phyloP scores from a whole-genome alignment of 768 basidiomycete genomes.

The Auriscalpium vulgare region DNA sequence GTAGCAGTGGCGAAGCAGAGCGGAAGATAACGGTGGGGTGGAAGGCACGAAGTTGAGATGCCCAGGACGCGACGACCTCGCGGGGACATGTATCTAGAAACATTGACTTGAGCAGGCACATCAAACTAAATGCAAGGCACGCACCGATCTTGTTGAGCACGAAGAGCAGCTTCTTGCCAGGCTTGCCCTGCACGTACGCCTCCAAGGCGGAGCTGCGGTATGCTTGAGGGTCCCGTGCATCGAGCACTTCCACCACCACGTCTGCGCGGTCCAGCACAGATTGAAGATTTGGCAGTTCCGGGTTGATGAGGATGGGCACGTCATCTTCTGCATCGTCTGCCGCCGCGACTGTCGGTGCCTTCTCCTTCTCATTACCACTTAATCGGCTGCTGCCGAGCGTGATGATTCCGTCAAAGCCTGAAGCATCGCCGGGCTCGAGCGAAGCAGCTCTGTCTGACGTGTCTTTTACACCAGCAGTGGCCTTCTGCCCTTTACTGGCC shows the following conservation, averaged over 20 bases:
- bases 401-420: constrained; percentile 39
- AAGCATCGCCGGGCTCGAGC: constrained; percentile 23
- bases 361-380: constrained; percentile 16
- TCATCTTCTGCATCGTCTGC: constrained; percentile 40
- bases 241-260: constrained; percentile 72
- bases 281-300: constrained; percentile 50
- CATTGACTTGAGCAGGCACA: neutral
- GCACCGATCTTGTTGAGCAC: constrained; percentile 84
- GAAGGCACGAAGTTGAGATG: constrained; percentile 46
- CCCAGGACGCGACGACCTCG: constrained; percentile 69
- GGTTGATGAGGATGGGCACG: constrained; percentile 54
- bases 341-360: constrained; percentile 17
- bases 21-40: constrained; percentile 68
- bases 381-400: constrained; percentile 14
- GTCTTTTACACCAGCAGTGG: constrained; percentile 11
- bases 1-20: constrained; percentile 60
- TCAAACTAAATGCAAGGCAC: constrained; percentile 20
- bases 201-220: constrained; percentile 63
- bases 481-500: constrained; percentile 27
- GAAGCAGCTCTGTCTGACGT: constrained; percentile 23
- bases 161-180: constrained; percentile 46
- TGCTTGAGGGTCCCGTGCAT: constrained; percentile 74
- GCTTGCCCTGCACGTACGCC: constrained; percentile 34
- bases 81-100: constrained; percentile 67
- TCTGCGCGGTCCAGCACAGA: constrained; percentile 72